Evolutionary conservation across 2,329 filamentous ascomycete genomes (phyloP).

Genomic region (Colletotrichum noveboracense): DNA sequence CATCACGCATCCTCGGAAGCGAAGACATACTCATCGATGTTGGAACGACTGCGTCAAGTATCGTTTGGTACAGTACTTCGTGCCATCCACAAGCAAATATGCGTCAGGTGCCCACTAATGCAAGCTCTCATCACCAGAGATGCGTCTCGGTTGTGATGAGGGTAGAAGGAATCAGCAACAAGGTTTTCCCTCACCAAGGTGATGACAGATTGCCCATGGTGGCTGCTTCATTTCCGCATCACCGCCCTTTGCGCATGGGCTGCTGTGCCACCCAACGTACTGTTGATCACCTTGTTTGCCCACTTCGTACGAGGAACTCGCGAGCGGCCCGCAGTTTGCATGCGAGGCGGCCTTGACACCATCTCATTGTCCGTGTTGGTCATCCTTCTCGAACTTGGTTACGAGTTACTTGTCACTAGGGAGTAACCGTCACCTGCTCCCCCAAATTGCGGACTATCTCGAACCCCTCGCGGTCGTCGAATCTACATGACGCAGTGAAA

Average conservation of each 20-base stretch:
- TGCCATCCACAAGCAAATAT: slow-evolving; percentile 4
- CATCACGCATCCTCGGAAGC: not conserved
- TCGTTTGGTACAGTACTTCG: slow-evolving; percentile 20
- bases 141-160: not conserved
- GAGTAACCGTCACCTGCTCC: not conserved
- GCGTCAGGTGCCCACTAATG: slow-evolving; percentile 14
- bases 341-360: not conserved
- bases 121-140: slow-evolving; percentile 7
- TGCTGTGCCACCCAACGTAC: not conserved
- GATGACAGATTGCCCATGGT: not conserved
- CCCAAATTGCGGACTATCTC: not conserved
- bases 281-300: not conserved
- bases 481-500: not conserved
- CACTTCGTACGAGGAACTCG: not conserved
- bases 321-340: slow-evolving; percentile 9
- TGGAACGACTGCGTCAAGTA: not conserved
- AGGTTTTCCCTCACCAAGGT: not conserved
- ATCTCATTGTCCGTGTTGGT: not conserved
- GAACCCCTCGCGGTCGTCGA: not conserved
- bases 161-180: not conserved
- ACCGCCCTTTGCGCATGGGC: not conserved
- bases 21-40: not conserved
- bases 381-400: not conserved
- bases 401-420: not conserved
- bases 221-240: not conserved